Percentiles rank a stretch among this genome's conserved stretches.
These are phyloP conservation scores for Gymnopus androsaceus DNA, from an alignment of 1,284 basidiomycete species.

Conservation along the genomic window DNA sequence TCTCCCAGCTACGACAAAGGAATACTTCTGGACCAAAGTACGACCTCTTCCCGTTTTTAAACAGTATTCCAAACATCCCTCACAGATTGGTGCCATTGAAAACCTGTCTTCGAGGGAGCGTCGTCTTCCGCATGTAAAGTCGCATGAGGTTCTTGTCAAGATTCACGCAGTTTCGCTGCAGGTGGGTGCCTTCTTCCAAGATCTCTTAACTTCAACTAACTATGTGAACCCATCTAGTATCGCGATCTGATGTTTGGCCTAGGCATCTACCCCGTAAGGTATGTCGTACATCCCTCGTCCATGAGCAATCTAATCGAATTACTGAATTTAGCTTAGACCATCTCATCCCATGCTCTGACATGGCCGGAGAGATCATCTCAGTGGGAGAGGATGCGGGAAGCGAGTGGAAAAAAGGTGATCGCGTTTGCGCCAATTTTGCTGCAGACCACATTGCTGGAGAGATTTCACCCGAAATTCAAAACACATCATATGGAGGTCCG, in stretches of 20 bases:
- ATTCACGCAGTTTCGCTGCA: conserved; percentile 48
- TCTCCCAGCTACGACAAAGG: conserved; percentile 8
- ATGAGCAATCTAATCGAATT: neutral
- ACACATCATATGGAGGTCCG: conserved; percentile 40
- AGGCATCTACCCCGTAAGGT: conserved; percentile 33
- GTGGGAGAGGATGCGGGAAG: conserved; percentile 43
- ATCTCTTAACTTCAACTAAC: neutral
- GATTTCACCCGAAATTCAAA: conserved; percentile 26
- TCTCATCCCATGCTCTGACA: conserved; percentile 51
- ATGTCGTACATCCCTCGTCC: neutral
- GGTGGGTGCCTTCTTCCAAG: conserved; percentile 14
- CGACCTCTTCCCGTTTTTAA: neutral
- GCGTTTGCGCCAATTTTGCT: conserved; percentile 42
- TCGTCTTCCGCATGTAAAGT: conserved; percentile 31
- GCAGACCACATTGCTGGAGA: conserved; percentile 35
- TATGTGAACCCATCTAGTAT: conserved; percentile 33
- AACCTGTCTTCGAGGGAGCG: conserved; percentile 33
- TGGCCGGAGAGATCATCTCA: conserved; percentile 53
- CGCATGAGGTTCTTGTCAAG: conserved; percentile 44
- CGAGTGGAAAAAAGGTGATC: conserved; percentile 46
- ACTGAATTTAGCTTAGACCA: conserved; percentile 23
- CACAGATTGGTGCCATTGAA: conserved; percentile 11
- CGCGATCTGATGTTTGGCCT: conserved; percentile 42
- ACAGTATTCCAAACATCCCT: neutral
- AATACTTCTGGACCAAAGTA: conserved; percentile 12